Base-by-base conservation (phyloP, 768 basidiomycete genomes). In the Pulveroboletus sp. region DNA sequence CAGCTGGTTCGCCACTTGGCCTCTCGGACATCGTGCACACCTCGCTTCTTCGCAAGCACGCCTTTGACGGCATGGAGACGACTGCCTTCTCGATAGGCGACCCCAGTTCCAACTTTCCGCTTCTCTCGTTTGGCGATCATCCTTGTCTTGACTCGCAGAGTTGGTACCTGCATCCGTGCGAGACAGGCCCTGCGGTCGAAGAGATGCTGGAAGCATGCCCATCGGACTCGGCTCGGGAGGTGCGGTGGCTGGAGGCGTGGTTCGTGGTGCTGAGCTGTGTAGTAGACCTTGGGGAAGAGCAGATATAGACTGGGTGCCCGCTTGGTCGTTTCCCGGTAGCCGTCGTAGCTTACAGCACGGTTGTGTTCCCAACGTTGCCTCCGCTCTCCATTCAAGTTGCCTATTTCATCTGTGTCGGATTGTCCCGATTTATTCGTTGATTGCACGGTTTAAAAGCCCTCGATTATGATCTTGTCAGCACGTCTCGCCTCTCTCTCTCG, bases 101-200 rank as follows among this genome's bases (percentile, higher is more conserved):
- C 9, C 73, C 76, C 2, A 67, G 64, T 12, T 73, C 79, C 2
- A 65, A 79, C 6, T 87, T 92, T 58, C 89, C 93, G 10, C 65
- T 94, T 19, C 69, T 95, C 10, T 89, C 91, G 12, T 90, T 91
- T 58, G 88, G 88, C 9, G 93, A 95, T 49, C 93, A 94, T 59
- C 93, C 91, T 0, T 81, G 76, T 6, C 73, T 87, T 25, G 85
- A 82, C 19, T 80, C 72, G 3, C 83, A 85, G 9, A 84, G 81
- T 47, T 95, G 90, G 90, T 90, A 84, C 60, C 71, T 95, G 33
- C 93, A 95, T 63, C 93, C 93, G 10, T 95, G 93, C 63, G 83
- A 89, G 64, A 87, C 84, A 4, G 75, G 75, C 10, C 67, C 66
- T 29, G 79, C 82, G 1, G 79, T 95, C 2, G 69, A 71, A 20